Evolutionary conservation across 2,329 filamentous ascomycete genomes (phyloP).

Genomic region (Sphaerulina vaccinii): DNA sequence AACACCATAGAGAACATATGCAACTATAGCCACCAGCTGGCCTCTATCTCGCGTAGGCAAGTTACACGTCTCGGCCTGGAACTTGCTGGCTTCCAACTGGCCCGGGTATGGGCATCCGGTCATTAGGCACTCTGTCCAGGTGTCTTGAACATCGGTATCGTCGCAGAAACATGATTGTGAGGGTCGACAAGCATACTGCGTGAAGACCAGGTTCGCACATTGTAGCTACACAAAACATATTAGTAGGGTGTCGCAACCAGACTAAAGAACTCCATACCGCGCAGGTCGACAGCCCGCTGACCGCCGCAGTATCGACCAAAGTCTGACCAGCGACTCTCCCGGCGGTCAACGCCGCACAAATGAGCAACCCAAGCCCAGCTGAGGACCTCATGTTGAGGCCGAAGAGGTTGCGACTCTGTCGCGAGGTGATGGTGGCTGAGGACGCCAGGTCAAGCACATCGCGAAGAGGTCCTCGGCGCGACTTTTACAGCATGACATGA

Average conservation of each 20-base stretch:
- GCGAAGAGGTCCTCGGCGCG: neutral
- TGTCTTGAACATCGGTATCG: slow-evolving; percentile 5
- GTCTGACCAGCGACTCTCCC: neutral
- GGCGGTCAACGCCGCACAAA: neutral
- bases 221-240: neutral
- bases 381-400: slow-evolving; percentile 11
- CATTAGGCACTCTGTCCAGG: slow-evolving; percentile 8
- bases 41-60: slow-evolving; percentile 7
- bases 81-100: slow-evolving; percentile 10
- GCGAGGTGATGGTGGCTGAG: neutral
- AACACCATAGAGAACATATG: slow-evolving; percentile 49
- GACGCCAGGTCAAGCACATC: neutral
- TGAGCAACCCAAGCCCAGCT: neutral
- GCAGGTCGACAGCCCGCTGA: slow-evolving; percentile 16
- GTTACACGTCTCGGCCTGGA: slow-evolving; percentile 11
- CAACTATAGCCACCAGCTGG: slow-evolving; percentile 4
- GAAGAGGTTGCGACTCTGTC: slow-evolving; percentile 1
- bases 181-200: slow-evolving; percentile 12
- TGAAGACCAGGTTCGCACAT: slow-evolving; percentile 13
- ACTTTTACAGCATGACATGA: neutral
- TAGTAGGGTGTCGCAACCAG: neutral
- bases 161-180: slow-evolving; percentile 19
- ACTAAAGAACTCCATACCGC: slow-evolving; percentile 13
- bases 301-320: slow-evolving; percentile 9
- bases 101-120: slow-evolving; percentile 11